A percentile compares a stretch with the other conserved stretches of the same genome.
phyloP scores from a whole-genome alignment of 345 rosid genomes.

The Citrus sinensis region DVS_A1.0 CM039169.1:33203501-33204000 shows the following conservation, averaged over 20 bases:
- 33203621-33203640: not conserved
- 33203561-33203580: not conserved
- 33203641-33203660: not conserved
- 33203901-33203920: conserved; percentile 47
- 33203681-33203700: not conserved
- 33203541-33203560: not conserved
- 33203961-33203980: conserved; percentile 73
- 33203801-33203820: conserved; percentile 78
- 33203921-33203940: conserved; percentile 62
- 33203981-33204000: conserved; percentile 60
- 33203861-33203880: conserved; percentile 74
- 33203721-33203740: conserved; percentile 67
- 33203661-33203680: not conserved
- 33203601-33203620: not conserved
- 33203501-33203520: not conserved
- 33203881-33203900: conserved; percentile 83
- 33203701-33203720: not conserved
- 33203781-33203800: conserved; percentile 90
- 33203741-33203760: conserved; percentile 57
- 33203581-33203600: not conserved
- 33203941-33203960: conserved; percentile 77
- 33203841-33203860: conserved; percentile 62
- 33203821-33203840: conserved; percentile 91
- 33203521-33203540: not conserved
- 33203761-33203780: conserved; percentile 71